Conservation (phyloP, 2,329 filamentous ascomycete species). For the Fusarium sp. region DNA sequence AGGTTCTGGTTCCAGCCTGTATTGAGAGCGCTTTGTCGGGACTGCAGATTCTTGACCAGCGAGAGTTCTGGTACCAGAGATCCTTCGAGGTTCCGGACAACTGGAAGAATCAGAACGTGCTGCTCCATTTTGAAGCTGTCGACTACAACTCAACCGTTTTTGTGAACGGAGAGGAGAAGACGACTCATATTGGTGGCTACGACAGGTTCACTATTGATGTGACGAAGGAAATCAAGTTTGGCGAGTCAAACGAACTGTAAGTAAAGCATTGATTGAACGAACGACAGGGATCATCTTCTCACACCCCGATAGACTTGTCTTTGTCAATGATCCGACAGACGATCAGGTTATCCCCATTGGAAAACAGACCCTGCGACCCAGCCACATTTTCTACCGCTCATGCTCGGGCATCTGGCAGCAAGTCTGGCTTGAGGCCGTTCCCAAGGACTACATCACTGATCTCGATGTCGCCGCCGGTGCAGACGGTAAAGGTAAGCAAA, state of each 20-base stretch:
- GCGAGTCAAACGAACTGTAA: constrained; percentile 28
- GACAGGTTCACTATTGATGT: constrained; percentile 32
- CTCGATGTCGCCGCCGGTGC: constrained; percentile 70
- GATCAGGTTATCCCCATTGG: constrained; percentile 72
- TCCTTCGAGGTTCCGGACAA: constrained; percentile 19
- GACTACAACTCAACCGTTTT: constrained; percentile 37
- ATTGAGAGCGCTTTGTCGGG: constrained; percentile 64
- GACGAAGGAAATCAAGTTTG: constrained; percentile 19
- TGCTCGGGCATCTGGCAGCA: constrained; percentile 82
- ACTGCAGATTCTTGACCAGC: constrained; percentile 58
- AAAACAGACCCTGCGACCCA: constrained; percentile 70
- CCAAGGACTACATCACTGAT: constrained; percentile 67
- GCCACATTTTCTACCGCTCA: constrained; percentile 78
- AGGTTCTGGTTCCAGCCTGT: constrained; percentile 60
- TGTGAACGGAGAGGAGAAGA: constrained; percentile 26
- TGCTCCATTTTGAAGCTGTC: constrained; percentile 37
- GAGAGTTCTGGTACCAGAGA: constrained; percentile 64
- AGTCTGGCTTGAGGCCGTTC: constrained; percentile 77
- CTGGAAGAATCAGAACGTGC: constrained; percentile 10
- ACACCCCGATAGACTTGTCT: constrained; percentile 54
- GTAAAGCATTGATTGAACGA: fast-evolving
- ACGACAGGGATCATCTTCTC: fast-evolving
- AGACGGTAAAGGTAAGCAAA: constrained; percentile 14
- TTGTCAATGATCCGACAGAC: constrained; percentile 77
- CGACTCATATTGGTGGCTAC: constrained; percentile 32